Percentiles rank a stretch among this genome's conserved stretches.
These are phyloP conservation scores for Talaromyces sp. DNA, from an alignment of 2,329 filamentous ascomycete species.

Conservation along the genomic window DNA sequence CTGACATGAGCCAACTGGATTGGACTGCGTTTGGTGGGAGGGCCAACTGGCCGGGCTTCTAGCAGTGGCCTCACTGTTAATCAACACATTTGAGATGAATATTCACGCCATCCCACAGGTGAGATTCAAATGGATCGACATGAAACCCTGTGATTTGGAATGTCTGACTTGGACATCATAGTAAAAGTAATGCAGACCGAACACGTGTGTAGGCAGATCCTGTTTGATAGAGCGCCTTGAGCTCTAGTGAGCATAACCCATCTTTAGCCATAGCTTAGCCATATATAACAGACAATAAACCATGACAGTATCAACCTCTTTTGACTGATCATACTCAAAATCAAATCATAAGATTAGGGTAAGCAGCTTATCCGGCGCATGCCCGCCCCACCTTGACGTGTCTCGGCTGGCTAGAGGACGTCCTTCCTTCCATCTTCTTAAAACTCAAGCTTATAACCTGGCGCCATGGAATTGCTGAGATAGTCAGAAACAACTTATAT, in stretches of 20 bases:
- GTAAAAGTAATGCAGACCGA: background rate
- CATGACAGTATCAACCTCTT: background rate
- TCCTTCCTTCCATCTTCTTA: background rate
- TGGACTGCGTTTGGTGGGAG: slow-evolving; percentile 11
- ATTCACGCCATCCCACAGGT: too few relatives aligned
- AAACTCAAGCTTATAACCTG: background rate
- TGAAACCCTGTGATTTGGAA: background rate
- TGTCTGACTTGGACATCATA: background rate
- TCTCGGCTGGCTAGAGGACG: background rate
- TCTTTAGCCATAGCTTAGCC: background rate
- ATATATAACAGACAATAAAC: background rate
- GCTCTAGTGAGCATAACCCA: background rate
- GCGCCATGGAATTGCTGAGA: background rate
- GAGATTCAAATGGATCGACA: too few relatives aligned
- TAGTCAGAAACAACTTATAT: background rate
- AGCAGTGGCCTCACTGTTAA: background rate
- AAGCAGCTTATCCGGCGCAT: background rate
- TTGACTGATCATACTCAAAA: background rate
- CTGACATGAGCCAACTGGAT: background rate
- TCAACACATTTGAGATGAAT: too few relatives aligned
- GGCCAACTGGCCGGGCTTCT: slow-evolving; percentile 7
- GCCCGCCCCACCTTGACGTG: background rate
- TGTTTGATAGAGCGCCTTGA: background rate
- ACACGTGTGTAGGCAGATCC: background rate
- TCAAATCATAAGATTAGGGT: background rate